Conservation (phyloP, 208 protist species). For the Zelonia costaricensis region DNA sequence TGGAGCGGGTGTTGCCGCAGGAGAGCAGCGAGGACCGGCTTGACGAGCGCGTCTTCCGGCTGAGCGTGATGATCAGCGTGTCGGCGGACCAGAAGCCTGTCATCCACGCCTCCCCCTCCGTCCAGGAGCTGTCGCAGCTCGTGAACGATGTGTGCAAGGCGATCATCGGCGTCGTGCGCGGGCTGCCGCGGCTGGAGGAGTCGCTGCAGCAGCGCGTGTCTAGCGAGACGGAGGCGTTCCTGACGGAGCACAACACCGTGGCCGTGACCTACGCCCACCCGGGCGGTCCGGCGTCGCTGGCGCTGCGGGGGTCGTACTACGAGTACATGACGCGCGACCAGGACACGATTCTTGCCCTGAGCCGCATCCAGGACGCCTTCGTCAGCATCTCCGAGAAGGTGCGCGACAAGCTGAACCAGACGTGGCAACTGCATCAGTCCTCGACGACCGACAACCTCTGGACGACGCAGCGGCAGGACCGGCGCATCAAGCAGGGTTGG, state of each 20-base stretch:
- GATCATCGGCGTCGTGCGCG: conserved; percentile 90
- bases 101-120: conserved; percentile 91
- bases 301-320: conserved; percentile 91
- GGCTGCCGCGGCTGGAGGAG: conserved; percentile 91
- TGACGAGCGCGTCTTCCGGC: conserved; percentile 92
- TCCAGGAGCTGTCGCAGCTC: conserved; percentile 83
- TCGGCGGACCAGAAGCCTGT: conserved; percentile 68
- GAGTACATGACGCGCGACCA: conserved; percentile 95
- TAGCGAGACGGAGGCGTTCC: conserved; percentile 59
- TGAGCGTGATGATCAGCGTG: conserved; percentile 95
- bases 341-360: conserved; percentile 92
- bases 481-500: conserved; percentile 92
- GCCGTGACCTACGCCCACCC: conserved; percentile 65
- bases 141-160: conserved; percentile 93
- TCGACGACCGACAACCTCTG: conserved; percentile 94
- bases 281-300: conserved; percentile 39
- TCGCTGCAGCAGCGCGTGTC: conserved; percentile 54
- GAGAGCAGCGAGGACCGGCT: conserved; percentile 89
- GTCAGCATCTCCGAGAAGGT: conserved; percentile 91
- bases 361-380: conserved; percentile 92
- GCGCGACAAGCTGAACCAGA: conserved; percentile 93
- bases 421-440: conserved; percentile 96
- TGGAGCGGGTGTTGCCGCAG: conserved; percentile 90
- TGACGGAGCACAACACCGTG: conserved; percentile 42
- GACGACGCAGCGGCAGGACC: conserved; percentile 92